Base-by-base conservation (phyloP, 116 monocot species). In the Cymodocea nodosa region DNA sequence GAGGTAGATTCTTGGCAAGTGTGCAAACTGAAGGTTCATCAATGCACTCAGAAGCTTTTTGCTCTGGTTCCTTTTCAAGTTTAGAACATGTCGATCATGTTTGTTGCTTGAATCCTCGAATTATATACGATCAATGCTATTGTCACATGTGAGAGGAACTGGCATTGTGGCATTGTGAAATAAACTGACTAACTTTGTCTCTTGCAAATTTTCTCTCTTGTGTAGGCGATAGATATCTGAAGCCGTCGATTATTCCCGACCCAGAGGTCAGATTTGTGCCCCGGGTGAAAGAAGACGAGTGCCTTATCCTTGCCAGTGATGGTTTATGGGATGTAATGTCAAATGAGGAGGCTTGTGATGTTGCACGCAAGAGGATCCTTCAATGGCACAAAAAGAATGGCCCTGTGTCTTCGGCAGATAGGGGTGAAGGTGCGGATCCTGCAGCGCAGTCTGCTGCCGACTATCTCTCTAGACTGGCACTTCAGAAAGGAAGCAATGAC, bases 401-500 rank as follows among this genome's bases (percentile, higher is more conserved):
- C 5, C 51, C 61, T 0, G 37, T 63, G 8, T 4, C 74, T 1
- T 35, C 71, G 2, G 7, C 59, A 7, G 62, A 58, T 23, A 50
- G 60, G 25, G 80, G 76, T 23, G 54, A 67, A 15, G 59, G 65
- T 2, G 58, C 67, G 15, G 85, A 85, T 50, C 81, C 89, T 13
- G 82, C 85, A 3, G 77, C 85, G 12, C 80, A 89, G 63, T 62
- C 78, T 30, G 89, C 86, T 44, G 82, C 86, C 0, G 79, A 85
- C 9, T 84, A 82, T 52, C 81, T 89, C 13, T 80, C 76, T 12
- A 85, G 73, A 59, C 83, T 83, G 44, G 90, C 90, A 20, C 48
- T 79, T 15, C 82, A 87, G 62, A 87, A 79, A 65, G 87, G 87
- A 74, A 87, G 87, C 78, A 85, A 92, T 51, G 84, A 92, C 49